These are phyloP conservation scores for Fusarium sp. DNA, from an alignment of 2,329 filamentous ascomycete genomes.

Conservation along the genomic window DNA sequence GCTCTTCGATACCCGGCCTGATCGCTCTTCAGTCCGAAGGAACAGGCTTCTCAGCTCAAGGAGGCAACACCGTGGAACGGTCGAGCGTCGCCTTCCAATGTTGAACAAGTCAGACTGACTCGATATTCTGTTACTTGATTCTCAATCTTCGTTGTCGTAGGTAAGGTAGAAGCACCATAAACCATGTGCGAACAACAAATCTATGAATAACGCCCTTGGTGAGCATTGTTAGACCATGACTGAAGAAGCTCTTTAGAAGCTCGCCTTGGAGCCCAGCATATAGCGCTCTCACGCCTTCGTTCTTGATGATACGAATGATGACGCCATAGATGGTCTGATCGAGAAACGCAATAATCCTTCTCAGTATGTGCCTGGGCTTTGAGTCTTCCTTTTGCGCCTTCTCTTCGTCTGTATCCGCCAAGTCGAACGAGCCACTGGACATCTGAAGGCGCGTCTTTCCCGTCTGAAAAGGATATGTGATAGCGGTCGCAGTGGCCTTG, in stretches of 20 bases:
- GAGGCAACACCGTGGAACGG: slow-evolving; percentile 83
- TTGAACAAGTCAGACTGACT: slow-evolving; percentile 51
- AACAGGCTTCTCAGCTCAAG: slow-evolving; percentile 91
- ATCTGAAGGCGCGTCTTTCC: slow-evolving; percentile 85
- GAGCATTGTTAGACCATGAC: slow-evolving; percentile 87
- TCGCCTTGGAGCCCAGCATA: slow-evolving; percentile 83
- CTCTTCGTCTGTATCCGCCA: slow-evolving; percentile 12
- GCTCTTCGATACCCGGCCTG: slow-evolving; percentile 74
- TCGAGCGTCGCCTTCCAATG: slow-evolving; percentile 85
- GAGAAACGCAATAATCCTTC: slow-evolving; percentile 39
- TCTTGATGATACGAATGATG: slow-evolving; percentile 66
- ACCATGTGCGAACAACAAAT: slow-evolving; percentile 77
- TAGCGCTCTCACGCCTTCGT: slow-evolving; percentile 74
- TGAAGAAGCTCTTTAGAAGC: slow-evolving; percentile 84
- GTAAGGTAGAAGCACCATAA: slow-evolving; percentile 55
- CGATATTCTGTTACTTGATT: slow-evolving; percentile 26
- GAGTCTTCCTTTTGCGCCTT: slow-evolving; percentile 4
- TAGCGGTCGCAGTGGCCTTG: slow-evolving; percentile 78
- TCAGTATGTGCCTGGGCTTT: slow-evolving; percentile 13
- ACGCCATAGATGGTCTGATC: slow-evolving; percentile 70
- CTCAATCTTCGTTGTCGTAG: slow-evolving; percentile 40
- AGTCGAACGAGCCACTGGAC: slow-evolving; percentile 51
- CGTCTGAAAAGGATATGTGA: slow-evolving; percentile 88
- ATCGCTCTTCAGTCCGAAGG: slow-evolving; percentile 86
- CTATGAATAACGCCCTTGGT: slow-evolving; percentile 83